These are phyloP conservation scores for Chlorella sp. DNA, from an alignment of 139 green algal genomes.

Conservation along the genomic window DNA sequence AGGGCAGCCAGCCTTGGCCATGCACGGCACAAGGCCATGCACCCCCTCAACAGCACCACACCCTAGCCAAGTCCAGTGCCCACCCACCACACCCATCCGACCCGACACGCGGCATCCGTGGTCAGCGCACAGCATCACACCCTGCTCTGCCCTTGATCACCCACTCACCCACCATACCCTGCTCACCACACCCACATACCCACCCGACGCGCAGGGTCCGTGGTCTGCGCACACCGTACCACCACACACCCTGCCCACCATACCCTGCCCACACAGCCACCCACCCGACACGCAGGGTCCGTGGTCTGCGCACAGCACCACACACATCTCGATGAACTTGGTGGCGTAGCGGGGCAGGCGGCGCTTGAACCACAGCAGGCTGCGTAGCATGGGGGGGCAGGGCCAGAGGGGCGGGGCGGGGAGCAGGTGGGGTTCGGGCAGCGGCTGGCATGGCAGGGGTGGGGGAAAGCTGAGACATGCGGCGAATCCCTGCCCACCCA, in stretches of 20 bases:
- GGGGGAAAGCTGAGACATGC: too few relatives aligned
- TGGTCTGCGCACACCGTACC: constrained; percentile 97
- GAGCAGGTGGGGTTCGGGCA: background rate
- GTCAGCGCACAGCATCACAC: constrained; percentile 90
- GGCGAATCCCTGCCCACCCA: too few relatives aligned
- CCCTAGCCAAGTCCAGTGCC: background rate
- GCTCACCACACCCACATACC: constrained; percentile 14
- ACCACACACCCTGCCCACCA: constrained; percentile 54
- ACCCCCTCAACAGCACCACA: too few relatives aligned
- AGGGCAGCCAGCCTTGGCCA: too few relatives aligned
- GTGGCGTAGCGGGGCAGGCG: constrained; percentile 90
- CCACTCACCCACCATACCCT: background rate
- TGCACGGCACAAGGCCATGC: too few relatives aligned
- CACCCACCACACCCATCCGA: background rate
- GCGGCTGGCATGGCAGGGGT: background rate
- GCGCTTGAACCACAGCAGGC: constrained; percentile 82
- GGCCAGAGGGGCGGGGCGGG: background rate
- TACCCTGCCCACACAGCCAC: background rate
- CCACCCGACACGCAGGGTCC: constrained; percentile 87
- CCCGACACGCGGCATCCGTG: constrained; percentile 91
- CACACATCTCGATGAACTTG: constrained; percentile 94
- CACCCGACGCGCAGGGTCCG: constrained; percentile 87
- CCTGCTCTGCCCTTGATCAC: too few relatives aligned
- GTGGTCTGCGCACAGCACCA: constrained; percentile 97
- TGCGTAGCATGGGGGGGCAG: background rate